Evolutionary conservation across 2,329 filamentous ascomycete genomes (phyloP), one percentile per base, ranked within the genome.

Genomic region (Ophiostoma piceae): DNA sequence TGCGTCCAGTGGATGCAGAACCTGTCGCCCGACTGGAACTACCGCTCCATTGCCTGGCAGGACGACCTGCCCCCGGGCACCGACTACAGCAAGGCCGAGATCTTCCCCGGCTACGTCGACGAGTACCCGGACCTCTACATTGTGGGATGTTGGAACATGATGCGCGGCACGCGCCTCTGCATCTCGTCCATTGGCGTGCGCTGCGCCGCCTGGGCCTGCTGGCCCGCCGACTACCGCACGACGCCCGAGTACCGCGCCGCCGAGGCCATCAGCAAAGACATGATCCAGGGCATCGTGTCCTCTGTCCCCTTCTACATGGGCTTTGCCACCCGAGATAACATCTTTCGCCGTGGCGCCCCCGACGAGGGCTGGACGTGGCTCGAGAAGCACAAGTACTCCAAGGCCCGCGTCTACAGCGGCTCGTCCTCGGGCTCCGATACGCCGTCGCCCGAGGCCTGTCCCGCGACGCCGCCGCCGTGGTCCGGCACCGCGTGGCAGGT

Each of bases 301-400:
- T 85, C 83, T 1, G 83, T 88, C n/a, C 87, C 87, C 0, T 89
- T 84, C 73, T 83, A 86, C 74, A 80, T 89, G 1, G 86, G 86
- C 57, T 51, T 37, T 29, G 22, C 32, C 26, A 54, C 12, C 35
- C 19, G 32, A 14, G 26, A 43, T 16, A 14, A 12, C 65, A 39
- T 11, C 14, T 26, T 29, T 9, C 9, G 22, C 8, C 51, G n/a
- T 57, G n/a, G 51, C 51, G 9, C n/a, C 9, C 22, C n/a, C n/a
- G 51, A 26, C 8, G 51, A 57, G 6, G 51, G 51, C 8, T 57
- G 51, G 51, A 57, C 51, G 26, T 65, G 35, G 32, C 16, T 37
- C 16, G 19, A 26, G 2, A 16, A 29, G 26, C 57, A 62, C 57
- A 35, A 29, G 22, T 32, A 16, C 14, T 32, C 32, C 5, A 39